Conservation (phyloP, 352 stramenopile genomes). For the Phytophthora chlamydospora region DNA sequence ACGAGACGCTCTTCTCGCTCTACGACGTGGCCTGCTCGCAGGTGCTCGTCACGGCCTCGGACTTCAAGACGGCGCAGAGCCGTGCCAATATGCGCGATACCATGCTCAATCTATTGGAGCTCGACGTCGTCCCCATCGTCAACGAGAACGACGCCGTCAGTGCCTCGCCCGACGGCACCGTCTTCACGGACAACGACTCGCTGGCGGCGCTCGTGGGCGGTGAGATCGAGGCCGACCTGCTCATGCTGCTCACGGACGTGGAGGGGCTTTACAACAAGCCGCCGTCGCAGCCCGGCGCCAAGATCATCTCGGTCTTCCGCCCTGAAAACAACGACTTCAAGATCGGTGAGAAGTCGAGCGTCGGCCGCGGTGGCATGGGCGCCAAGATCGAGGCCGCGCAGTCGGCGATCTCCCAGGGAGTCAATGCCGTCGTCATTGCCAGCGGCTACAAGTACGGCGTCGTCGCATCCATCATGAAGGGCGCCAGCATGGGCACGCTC, state of each 20-base stretch:
- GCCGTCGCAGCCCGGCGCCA: slow-evolving; percentile 71
- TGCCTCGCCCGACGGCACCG: slow-evolving; percentile 68
- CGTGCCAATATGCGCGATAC: slow-evolving; percentile 88
- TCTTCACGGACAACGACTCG: slow-evolving; percentile 98
- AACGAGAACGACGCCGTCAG: slow-evolving; percentile 99
- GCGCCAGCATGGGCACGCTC: slow-evolving; percentile 80
- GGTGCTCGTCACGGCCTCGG: slow-evolving; percentile 78
- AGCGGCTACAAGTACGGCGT: slow-evolving; percentile 94
- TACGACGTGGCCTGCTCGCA: slow-evolving; percentile 96
- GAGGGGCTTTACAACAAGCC: slow-evolving; percentile 95
- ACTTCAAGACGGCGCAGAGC: slow-evolving; percentile 88
- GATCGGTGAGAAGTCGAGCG: slow-evolving; percentile 82
- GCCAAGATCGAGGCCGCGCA: slow-evolving; percentile 94
- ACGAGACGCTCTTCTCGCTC: slow-evolving; percentile 96
- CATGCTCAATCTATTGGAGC: slow-evolving; percentile 91
- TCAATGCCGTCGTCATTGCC: slow-evolving; percentile 94
- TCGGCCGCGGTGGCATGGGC: slow-evolving; percentile 95
- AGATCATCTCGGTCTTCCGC: slow-evolving; percentile 80
- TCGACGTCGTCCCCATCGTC: slow-evolving; percentile 98
- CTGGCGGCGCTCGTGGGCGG: slow-evolving; percentile 86
- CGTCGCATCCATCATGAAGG: slow-evolving; percentile 90
- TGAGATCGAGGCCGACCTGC: slow-evolving; percentile 93
- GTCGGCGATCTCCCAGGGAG: slow-evolving; percentile 87
- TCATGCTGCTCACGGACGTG: slow-evolving; percentile 98
- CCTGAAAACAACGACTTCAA: slow-evolving; percentile 64